Evolutionary conservation across 441 rosid species (phyloP).

Genomic region (Lepidium campestre): DNA sequence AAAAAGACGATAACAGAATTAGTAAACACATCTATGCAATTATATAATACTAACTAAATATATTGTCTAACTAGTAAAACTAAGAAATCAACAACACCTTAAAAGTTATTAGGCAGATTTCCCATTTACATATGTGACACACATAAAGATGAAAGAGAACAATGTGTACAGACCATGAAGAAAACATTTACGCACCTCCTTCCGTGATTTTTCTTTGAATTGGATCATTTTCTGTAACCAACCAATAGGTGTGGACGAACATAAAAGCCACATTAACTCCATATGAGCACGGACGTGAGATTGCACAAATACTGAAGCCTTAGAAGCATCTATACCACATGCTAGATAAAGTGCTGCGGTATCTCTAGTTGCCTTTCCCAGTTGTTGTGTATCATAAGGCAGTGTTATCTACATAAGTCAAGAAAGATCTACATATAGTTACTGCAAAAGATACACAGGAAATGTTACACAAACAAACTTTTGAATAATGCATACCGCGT

Average conservation of each 20-base stretch:
- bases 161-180: constrained; percentile 13
- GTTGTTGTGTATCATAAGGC: constrained; percentile 66
- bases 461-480: background rate
- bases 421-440: background rate
- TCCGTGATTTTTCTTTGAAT: constrained; percentile 92
- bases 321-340: constrained; percentile 77
- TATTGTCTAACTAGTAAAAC: background rate
- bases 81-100: background rate
- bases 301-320: constrained; percentile 95
- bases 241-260: constrained; percentile 79
- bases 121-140: background rate
- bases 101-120: background rate
- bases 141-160: background rate
- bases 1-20: too few relatives aligned
- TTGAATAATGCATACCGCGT: constrained; percentile 54
- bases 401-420: constrained; percentile 51
- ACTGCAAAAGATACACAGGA: background rate
- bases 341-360: constrained; percentile 91
- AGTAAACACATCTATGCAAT: background rate
- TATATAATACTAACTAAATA: background rate
- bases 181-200: constrained; percentile 51
- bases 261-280: constrained; percentile 79
- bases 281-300: constrained; percentile 78
- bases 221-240: constrained; percentile 89
- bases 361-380: constrained; percentile 69